Conservation (phyloP, 2,329 filamentous ascomycete species). For the Anthostomella pinea region DNA sequence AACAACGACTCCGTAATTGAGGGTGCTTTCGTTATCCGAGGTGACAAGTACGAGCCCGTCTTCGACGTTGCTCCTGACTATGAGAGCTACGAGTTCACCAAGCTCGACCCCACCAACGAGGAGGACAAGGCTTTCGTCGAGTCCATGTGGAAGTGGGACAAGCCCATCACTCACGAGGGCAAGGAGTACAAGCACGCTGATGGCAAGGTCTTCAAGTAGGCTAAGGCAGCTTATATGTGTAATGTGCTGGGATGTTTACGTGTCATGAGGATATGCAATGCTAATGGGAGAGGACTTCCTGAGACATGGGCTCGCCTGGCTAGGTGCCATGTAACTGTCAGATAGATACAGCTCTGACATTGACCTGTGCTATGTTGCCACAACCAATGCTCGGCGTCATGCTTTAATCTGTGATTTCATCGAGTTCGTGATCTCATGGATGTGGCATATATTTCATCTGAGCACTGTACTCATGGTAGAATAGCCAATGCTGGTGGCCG, state of each 20-base stretch:
- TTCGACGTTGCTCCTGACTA: conserved; percentile 97
- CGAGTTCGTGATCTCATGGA: no score
- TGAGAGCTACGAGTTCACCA: conserved; percentile 94
- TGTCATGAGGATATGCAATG: conserved; percentile 25
- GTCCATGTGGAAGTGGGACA: conserved; percentile 89
- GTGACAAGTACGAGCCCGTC: conserved; percentile 78
- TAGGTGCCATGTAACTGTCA: background rate
- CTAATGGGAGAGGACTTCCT: conserved; percentile 6
- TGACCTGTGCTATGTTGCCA: no score
- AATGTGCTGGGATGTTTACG: conserved; percentile 22
- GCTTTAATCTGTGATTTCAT: no score
- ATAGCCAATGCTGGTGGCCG: no score
- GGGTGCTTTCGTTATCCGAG: conserved; percentile 93
- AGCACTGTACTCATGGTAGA: no score
- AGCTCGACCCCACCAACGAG: conserved; percentile 84
- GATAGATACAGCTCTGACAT: background rate
- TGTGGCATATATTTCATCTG: no score
- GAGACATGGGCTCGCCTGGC: background rate
- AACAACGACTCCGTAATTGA: conserved; percentile 87
- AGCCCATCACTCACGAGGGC: conserved; percentile 72
- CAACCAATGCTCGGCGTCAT: no score
- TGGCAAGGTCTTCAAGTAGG: conserved; percentile 99
- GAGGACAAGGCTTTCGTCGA: conserved; percentile 86
- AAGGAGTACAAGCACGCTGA: conserved; percentile 87
- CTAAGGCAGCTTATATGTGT: conserved; percentile 9